These are phyloP conservation scores for Saccharomycopsis vini DNA, from an alignment of 805 yeast species.

Conservation along the genomic window DNA sequence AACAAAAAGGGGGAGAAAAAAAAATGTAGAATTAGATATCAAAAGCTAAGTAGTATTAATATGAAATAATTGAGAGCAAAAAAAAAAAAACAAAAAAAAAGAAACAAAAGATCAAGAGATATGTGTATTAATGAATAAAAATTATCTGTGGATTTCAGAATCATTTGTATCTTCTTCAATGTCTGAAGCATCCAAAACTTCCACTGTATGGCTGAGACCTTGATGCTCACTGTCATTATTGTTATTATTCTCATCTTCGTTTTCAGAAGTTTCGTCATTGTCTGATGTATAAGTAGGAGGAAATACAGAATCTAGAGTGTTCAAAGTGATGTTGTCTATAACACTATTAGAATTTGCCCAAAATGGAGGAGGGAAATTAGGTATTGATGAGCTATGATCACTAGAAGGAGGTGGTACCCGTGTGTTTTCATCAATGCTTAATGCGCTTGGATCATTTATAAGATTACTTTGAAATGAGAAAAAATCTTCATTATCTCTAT, in stretches of 20 bases:
- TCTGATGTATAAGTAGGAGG: constrained; percentile 16
- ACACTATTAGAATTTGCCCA: constrained; percentile 17
- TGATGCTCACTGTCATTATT: neutral
- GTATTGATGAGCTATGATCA: constrained; percentile 3
- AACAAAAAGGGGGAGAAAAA: neutral
- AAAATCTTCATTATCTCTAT: constrained; percentile 5
- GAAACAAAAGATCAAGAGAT: no score
- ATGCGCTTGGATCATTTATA: neutral
- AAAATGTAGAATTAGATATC: no score
- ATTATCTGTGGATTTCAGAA: neutral
- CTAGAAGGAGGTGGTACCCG: no score
- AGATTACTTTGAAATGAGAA: constrained; percentile 1
- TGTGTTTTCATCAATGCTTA: neutral
- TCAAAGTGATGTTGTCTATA: constrained; percentile 17
- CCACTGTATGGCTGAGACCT: neutral
- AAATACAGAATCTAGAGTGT: constrained; percentile 12
- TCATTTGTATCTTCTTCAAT: neutral
- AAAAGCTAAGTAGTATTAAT: no score
- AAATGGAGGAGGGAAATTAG: constrained; percentile 18
- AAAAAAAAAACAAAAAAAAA: no score
- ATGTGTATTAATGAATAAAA: neutral
- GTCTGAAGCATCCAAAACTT: neutral
- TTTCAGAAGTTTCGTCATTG: neutral
- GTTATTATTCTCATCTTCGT: neutral
- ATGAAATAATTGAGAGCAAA: neutral